These are phyloP conservation scores for Singerocomus rubriflavus DNA, from an alignment of 1,284 basidiomycete species.

Conservation along the genomic window DNA sequence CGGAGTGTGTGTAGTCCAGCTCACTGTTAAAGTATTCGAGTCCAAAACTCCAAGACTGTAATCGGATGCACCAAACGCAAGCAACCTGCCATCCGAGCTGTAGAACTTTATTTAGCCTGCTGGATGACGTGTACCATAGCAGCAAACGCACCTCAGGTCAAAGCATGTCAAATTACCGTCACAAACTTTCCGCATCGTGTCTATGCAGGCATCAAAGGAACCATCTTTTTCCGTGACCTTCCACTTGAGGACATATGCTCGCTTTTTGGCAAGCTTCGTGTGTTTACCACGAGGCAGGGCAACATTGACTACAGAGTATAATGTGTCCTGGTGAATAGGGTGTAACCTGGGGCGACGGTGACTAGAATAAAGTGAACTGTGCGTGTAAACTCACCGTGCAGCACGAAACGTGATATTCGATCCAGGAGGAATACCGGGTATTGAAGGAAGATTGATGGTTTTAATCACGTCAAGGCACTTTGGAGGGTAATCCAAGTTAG, in stretches of 20 bases:
- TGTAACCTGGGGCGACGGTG: conserved; percentile 51
- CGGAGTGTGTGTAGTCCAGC: conserved; percentile 22
- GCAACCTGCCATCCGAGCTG: conserved; percentile 76
- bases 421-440: conserved; percentile 44
- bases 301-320: conserved; percentile 80
- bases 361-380: conserved; percentile 2
- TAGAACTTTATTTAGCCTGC: conserved; percentile 8
- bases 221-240: conserved; percentile 46
- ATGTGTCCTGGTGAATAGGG: conserved; percentile 46
- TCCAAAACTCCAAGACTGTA: conserved; percentile 85
- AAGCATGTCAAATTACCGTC: conserved; percentile 83
- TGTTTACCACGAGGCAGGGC: conserved; percentile 52
- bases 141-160: conserved; percentile 66
- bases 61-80: conserved; percentile 90
- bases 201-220: conserved; percentile 35
- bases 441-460: conserved; percentile 53
- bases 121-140: conserved; percentile 7
- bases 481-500: conserved; percentile 13
- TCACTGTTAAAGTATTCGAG: conserved; percentile 72
- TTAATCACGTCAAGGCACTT: conserved; percentile 44
- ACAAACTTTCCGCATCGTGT: conserved; percentile 61
- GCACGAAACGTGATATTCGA: conserved; percentile 65
- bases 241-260: conserved; percentile 66
- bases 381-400: conserved; percentile 49
- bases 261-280: conserved; percentile 52